Evolutionary conservation across 805 yeast species (phyloP).

Genomic region (Ogataea trehaloabstinens): DNA sequence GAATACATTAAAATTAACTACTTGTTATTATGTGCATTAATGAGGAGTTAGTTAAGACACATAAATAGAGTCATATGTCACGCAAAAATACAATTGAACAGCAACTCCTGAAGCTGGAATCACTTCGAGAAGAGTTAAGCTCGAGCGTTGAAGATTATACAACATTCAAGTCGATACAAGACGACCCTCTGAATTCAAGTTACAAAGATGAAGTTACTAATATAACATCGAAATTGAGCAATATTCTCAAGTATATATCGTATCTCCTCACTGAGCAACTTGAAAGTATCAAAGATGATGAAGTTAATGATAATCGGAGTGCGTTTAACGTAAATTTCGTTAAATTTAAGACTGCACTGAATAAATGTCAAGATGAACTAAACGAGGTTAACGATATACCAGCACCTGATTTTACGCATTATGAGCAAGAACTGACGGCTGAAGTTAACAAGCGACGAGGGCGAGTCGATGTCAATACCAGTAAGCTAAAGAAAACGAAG

Average conservation of each 20-base stretch:
- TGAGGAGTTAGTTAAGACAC: too few relatives aligned
- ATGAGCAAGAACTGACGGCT: constrained; percentile 4
- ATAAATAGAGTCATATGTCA: too few relatives aligned
- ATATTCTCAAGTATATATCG: constrained; percentile 15
- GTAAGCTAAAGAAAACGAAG: constrained; percentile 17
- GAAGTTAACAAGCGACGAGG: constrained; percentile 1
- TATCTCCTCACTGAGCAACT: constrained; percentile 15
- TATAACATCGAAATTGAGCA: constrained; percentile 10
- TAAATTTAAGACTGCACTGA: constrained; percentile 4
- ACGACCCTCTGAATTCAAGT: constrained; percentile 1
- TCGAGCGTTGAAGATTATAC: constrained; percentile 14
- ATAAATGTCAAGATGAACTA: constrained; percentile 5
- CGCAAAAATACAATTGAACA: constrained; percentile 10
- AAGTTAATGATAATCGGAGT: background rate
- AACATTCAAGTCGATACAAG: constrained; percentile 11
- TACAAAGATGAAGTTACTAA: constrained; percentile 13
- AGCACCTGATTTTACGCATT: constrained; percentile 1
- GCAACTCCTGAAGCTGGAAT: constrained; percentile 18
- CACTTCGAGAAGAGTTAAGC: constrained; percentile 17
- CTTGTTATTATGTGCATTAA: too few relatives aligned
- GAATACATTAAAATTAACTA: too few relatives aligned
- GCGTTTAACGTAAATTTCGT: background rate
- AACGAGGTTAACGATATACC: constrained; percentile 8
- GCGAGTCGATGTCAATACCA: constrained; percentile 2
- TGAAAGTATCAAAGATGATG: constrained; percentile 3